These are phyloP conservation scores for Echinochloa phyllopogon DNA, from an alignment of 176 grass and related monocot genomes.

Conservation along the genomic window DNA sequence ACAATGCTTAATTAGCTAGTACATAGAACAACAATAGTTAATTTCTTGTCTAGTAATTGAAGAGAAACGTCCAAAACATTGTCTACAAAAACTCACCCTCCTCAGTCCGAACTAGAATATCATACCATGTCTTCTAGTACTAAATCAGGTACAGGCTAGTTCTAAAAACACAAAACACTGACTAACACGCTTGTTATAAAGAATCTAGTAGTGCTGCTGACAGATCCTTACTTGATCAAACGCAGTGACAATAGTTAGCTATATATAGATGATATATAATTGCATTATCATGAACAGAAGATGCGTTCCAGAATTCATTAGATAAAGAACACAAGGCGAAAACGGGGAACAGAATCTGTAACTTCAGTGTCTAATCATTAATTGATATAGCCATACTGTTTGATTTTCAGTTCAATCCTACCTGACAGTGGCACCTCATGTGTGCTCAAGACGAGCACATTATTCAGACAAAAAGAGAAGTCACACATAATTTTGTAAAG, in stretches of 20 bases:
- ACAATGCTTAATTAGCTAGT: conserved; percentile 27
- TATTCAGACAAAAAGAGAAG: conserved; percentile 15
- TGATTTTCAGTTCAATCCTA: not conserved
- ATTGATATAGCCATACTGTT: conserved; percentile 20
- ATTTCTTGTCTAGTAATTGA: conserved; percentile 1
- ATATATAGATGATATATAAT: not conserved
- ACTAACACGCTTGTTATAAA: not conserved
- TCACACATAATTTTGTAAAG: not conserved
- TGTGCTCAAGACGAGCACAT: conserved; percentile 4
- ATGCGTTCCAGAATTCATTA: conserved; percentile 14
- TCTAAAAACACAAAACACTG: not conserved
- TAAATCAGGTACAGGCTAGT: not conserved
- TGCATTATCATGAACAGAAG: conserved; percentile 17
- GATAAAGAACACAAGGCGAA: not conserved
- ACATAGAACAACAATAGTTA: conserved; percentile 14
- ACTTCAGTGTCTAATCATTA: conserved; percentile 5
- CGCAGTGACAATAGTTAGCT: conserved; percentile 29
- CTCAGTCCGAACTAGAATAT: not conserved
- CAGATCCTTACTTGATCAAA: conserved; percentile 8
- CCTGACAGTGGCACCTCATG: not conserved
- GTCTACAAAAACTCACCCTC: conserved; percentile 31
- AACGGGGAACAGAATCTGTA: not conserved
- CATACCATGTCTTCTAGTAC: conserved; percentile 3
- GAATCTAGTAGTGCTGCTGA: conserved; percentile 22
- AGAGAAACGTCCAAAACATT: conserved; percentile 29